phyloP scores from a whole-genome alignment of 345 rosid genomes.

The Capsella bursapastoris region DNA sequence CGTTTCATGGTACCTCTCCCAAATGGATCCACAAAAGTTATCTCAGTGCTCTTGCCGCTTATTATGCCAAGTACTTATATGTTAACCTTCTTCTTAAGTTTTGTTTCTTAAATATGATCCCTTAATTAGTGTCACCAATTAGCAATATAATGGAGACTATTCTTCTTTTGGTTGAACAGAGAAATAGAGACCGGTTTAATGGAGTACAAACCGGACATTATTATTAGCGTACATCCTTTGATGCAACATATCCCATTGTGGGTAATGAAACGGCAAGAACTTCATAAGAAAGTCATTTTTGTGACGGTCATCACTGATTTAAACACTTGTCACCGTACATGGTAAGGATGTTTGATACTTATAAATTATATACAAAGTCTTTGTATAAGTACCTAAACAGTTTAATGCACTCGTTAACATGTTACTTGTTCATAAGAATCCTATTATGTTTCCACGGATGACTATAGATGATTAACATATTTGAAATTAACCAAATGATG shows the following conservation, averaged over 20 bases:
- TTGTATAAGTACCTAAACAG: not conserved
- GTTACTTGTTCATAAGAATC: not conserved
- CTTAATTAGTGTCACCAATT: not conserved
- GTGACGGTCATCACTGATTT: constrained; percentile 94
- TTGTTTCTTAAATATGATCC: not conserved
- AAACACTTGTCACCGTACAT: constrained; percentile 89
- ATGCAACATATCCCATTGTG: constrained; percentile 97
- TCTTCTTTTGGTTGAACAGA: constrained; percentile 44
- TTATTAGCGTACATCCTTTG: constrained; percentile 93
- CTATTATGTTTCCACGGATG: not conserved
- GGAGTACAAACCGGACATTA: constrained; percentile 93
- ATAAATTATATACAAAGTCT: not conserved
- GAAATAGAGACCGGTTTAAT: constrained; percentile 93
- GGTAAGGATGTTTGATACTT: constrained; percentile 52
- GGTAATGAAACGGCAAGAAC: constrained; percentile 95
- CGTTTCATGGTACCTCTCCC: constrained; percentile 95
- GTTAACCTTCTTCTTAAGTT: not conserved
- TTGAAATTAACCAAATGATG: not conserved
- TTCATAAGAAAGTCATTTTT: constrained; percentile 88
- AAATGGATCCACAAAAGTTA: constrained; percentile 87
- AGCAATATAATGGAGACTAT: not conserved
- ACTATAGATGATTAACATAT: not conserved
- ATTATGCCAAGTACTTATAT: constrained; percentile 79
- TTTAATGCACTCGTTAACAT: not conserved
- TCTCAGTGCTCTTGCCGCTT: constrained; percentile 96